Evolutionary conservation across 208 protist species (phyloP), one percentile per base, ranked within the genome.

Genomic region (Crithidia brevicula): DNA sequence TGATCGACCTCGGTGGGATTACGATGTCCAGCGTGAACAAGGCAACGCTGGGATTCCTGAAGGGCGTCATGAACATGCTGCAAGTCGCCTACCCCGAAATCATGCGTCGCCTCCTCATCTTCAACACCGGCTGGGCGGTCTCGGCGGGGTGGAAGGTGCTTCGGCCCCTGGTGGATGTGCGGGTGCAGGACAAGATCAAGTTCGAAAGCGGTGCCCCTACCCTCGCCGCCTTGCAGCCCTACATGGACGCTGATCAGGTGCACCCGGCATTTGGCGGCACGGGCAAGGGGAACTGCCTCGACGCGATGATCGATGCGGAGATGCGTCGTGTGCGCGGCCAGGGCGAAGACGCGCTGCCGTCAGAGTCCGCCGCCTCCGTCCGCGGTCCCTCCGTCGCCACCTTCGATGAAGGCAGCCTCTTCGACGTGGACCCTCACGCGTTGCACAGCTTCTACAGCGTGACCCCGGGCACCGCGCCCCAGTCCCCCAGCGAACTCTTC

Each of bases 71-170:
- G 50, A 71, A 69, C 47, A 52, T 89, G 4, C 58, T 91, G 62
- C 91, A 96, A 76, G 64, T 88, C 30, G 85, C 83, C 60, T 96
- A 92, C 82, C 91, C 91, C 4, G 91, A 96, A 70, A 79, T 93
- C 30, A 84, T 94, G 72, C 69, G 80, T 10, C 83, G 79, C 15
- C 68, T 96, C 25, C 43, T 94, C 53, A 72, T 96, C 27, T 94
- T 83, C 76, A 94, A 94, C 72, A 85, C 80, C 3, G 86, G 91
- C 27, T 93, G 86, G 86, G 82, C 81, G 1, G 83, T 94, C 10
- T 81, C 74, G n/a, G 79, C 74, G 4, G 85, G 74, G 22, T 96
- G 88, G 86, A 96, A 96, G 69, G 65, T 92, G 30, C 47, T 96
- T 34, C 65, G 71, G 25, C 82, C 85, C 16, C 79, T 96, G 28